Evolutionary conservation across 352 stramenopile species (phyloP).

Genomic region (Pythium folliculosum): DNA sequence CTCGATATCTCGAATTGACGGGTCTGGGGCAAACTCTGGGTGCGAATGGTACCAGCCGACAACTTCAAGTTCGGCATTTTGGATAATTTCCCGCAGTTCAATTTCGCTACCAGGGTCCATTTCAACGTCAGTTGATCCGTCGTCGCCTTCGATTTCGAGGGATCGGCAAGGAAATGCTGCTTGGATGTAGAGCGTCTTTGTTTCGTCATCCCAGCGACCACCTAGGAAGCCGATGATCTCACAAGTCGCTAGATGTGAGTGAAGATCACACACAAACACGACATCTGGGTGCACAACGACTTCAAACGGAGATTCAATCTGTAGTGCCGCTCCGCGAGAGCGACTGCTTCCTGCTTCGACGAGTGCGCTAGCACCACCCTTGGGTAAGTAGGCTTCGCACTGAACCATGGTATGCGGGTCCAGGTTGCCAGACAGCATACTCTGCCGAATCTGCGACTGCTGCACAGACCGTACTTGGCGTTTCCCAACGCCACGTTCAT

Average conservation of each 20-base stretch:
- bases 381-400: slow-evolving; percentile 61
- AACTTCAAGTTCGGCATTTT: slow-evolving; percentile 86
- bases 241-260: slow-evolving; percentile 90
- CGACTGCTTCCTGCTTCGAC: slow-evolving; percentile 27
- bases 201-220: slow-evolving; percentile 83
- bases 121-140: slow-evolving; percentile 93
- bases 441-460: slow-evolving; percentile 81
- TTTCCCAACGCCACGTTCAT: slow-evolving; percentile 40
- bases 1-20: slow-evolving; percentile 92
- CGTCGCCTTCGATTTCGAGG: slow-evolving; percentile 85
- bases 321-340: slow-evolving; percentile 40
- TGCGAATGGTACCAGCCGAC: slow-evolving; percentile 97
- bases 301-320: slow-evolving; percentile 77
- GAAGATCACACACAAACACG: slow-evolving; percentile 91
- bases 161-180: slow-evolving; percentile 92
- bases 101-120: slow-evolving; percentile 94
- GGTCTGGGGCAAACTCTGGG: slow-evolving; percentile 91
- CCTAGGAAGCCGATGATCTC: slow-evolving; percentile 96
- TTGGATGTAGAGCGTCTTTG: slow-evolving; percentile 90
- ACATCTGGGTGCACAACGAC: slow-evolving; percentile 90
- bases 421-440: slow-evolving; percentile 66
- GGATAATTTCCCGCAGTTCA: slow-evolving; percentile 89
- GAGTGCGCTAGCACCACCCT: slow-evolving; percentile 26
- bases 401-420: slow-evolving; percentile 89
- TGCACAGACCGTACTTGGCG: slow-evolving; percentile 69